Percentiles rank a stretch among this genome's conserved stretches.
phyloP scores from a whole-genome alignment of 2,329 filamentous ascomycete species.

The Aspergillus nomiae region DNA sequence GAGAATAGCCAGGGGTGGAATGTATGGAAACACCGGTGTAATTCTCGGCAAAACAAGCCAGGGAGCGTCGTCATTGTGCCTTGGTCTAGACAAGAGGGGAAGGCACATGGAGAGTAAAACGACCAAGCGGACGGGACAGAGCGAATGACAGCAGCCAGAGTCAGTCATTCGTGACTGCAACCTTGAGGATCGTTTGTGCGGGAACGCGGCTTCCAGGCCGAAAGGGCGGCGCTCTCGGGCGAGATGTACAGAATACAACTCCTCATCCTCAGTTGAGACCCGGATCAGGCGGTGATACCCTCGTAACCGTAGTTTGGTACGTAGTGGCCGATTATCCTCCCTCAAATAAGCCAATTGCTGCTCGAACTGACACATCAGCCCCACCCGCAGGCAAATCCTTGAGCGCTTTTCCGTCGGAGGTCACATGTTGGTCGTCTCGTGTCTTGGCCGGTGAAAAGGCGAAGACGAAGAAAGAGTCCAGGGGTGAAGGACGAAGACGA shows the following conservation, averaged over 20 bases:
- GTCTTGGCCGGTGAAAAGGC: not conserved
- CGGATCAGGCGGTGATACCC: slow-evolving; percentile 10
- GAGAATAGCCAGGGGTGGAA: not conserved
- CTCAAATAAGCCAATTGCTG: slow-evolving; percentile 5
- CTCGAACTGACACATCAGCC: slow-evolving; percentile 21
- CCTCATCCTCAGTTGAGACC: not conserved
- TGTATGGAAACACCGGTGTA: slow-evolving; percentile 14
- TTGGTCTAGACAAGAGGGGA: slow-evolving; percentile 8
- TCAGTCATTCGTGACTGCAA: not conserved
- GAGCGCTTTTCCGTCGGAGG: slow-evolving; percentile 28
- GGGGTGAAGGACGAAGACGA: not conserved
- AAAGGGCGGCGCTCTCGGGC: slow-evolving; percentile 7
- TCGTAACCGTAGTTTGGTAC: not conserved
- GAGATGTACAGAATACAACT: not conserved
- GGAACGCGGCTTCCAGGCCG: not conserved
- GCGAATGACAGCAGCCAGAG: slow-evolving; percentile 5
- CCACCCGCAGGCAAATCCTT: slow-evolving; percentile 20
- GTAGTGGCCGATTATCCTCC: not conserved
- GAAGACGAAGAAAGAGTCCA: not conserved
- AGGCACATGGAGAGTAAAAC: not conserved
- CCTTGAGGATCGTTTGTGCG: not conserved
- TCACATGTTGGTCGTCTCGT: slow-evolving; percentile 9
- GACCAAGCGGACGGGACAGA: not conserved
- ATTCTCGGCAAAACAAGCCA: slow-evolving; percentile 21
- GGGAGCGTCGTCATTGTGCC: slow-evolving; percentile 9